These are phyloP conservation scores for Orobanche coerulescens DNA, from an alignment of 257 asterid species.

Conservation along the genomic window DNA sequence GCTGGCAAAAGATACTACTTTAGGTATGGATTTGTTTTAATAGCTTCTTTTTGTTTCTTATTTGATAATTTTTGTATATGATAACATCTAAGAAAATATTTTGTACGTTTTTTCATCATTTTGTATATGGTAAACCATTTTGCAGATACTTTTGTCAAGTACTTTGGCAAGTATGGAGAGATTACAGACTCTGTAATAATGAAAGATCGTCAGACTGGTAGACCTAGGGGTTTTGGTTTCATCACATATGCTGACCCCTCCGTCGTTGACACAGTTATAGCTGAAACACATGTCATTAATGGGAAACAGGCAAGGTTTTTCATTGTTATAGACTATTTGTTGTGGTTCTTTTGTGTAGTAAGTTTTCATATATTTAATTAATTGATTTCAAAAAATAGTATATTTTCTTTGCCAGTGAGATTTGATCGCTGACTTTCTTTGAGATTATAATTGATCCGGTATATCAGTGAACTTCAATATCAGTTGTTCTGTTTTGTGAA, in stretches of 20 bases:
- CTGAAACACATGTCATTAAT: constrained; percentile 81
- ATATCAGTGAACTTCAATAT: background rate
- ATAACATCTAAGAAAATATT: background rate
- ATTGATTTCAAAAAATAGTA: background rate
- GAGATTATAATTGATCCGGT: background rate
- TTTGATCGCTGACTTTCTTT: background rate
- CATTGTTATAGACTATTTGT: background rate
- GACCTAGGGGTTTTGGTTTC: constrained; percentile 94
- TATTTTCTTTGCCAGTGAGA: background rate
- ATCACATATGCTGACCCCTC: constrained; percentile 74
- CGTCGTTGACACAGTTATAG: constrained; percentile 80
- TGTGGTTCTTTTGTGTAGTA: too few species aligned
- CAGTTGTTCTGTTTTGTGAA: background rate
- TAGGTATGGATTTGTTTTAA: constrained; percentile 38
- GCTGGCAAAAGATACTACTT: constrained; percentile 70
- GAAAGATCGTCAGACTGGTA: constrained; percentile 87
- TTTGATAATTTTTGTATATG: background rate
- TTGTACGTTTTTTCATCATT: background rate
- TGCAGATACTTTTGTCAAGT: constrained; percentile 76
- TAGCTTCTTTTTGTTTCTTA: background rate
- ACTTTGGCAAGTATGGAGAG: constrained; percentile 95
- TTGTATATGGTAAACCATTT: background rate
- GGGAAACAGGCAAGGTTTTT: constrained; percentile 67
- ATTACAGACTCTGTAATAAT: constrained; percentile 92
- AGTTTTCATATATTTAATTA: background rate